Conservation (phyloP, 805 yeast species). For the Zygotorulaspora danielsina region DNA sequence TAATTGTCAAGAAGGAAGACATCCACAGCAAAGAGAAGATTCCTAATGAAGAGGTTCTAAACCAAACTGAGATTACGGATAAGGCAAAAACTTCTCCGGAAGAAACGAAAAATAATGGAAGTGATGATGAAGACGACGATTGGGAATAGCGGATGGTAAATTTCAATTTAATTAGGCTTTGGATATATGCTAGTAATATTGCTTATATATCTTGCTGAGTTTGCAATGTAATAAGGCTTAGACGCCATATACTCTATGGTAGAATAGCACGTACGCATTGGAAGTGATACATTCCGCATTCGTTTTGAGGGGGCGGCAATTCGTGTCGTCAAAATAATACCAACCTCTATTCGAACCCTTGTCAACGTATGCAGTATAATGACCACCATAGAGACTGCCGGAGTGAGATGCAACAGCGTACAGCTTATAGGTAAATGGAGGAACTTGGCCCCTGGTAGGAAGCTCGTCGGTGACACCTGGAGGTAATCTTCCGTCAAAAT, state of each 20-base stretch:
- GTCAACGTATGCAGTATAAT: constrained; percentile 76
- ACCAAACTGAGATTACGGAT: constrained; percentile 10
- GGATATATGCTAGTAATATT: constrained; percentile 1
- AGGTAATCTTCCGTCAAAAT: constrained; percentile 26
- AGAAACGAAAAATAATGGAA: constrained; percentile 42
- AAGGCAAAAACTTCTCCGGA: constrained; percentile 41
- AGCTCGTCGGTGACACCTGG: constrained; percentile 32
- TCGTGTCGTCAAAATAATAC: constrained; percentile 80
- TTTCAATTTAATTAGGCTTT: constrained; percentile 1
- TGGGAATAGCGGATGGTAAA: constrained; percentile 47
- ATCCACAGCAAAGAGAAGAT: constrained; percentile 12
- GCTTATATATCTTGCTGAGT: not conserved
- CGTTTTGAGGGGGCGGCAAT: constrained; percentile 49
- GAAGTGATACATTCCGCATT: constrained; percentile 54
- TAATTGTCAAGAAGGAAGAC: constrained; percentile 15
- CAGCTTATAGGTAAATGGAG: constrained; percentile 73
- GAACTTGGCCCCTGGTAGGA: constrained; percentile 67
- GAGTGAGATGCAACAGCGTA: constrained; percentile 80
- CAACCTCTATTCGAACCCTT: constrained; percentile 60
- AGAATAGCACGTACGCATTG: constrained; percentile 82
- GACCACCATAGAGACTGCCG: constrained; percentile 82
- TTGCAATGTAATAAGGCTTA: constrained; percentile 1
- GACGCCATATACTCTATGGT: constrained; percentile 40
- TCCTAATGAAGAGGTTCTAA: constrained; percentile 8
- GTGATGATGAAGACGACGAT: constrained; percentile 48